Evolutionary conservation across 139 green algal genomes (phyloP), one percentile per base, ranked within the genome.

Genomic region (Tetradesmus lagerheimii): DNA sequence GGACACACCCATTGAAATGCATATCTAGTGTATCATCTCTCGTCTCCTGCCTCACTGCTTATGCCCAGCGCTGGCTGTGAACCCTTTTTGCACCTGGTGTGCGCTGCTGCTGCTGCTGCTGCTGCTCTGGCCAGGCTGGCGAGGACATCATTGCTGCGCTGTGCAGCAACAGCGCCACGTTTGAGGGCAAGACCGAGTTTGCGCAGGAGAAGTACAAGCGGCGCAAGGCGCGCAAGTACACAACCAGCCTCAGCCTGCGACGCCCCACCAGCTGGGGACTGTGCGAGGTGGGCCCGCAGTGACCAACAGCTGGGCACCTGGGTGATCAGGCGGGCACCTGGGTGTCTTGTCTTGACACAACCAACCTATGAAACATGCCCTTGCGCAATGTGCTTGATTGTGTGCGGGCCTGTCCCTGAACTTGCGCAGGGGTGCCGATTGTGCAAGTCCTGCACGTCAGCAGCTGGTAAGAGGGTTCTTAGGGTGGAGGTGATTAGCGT

Each of bases 121-220:
- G 35, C 29, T 38, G 80, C 80, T 78, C 64, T 41, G 29, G 27
- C 38, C 91, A 95, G 81, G 47, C 43, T 15, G 97, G 96, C 3
- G 79, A 82, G 0, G 96, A 97, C 41, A 98, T 99, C 57, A 90
- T 99, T 23, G 94, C 93, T 0, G 95, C 95, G 2, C 91, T 99
- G 37, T 87, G 87, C 53, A 93, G 85, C 80, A 96, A 96, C 93
- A 96, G 91, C 62, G 90, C 94, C 29, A 98, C 96, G 0, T 99
- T 96, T 93, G 88, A 95, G 15, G 77, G 50, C 83, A 98, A 98
- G 91, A 98, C 95, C 2, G 95, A 96, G 80, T 98, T 98, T 88
- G 92, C 94, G 18, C 97, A 99, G 91, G 96, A 96, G 66, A 99
- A 98, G 94, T 98, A 98, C 91, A 95, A 92, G 50, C 90, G 85